Percentiles rank a stretch among this genome's conserved stretches.
phyloP scores from a whole-genome alignment of 352 stramenopile genomes.

The Elongisporangium undulatum region DNA sequence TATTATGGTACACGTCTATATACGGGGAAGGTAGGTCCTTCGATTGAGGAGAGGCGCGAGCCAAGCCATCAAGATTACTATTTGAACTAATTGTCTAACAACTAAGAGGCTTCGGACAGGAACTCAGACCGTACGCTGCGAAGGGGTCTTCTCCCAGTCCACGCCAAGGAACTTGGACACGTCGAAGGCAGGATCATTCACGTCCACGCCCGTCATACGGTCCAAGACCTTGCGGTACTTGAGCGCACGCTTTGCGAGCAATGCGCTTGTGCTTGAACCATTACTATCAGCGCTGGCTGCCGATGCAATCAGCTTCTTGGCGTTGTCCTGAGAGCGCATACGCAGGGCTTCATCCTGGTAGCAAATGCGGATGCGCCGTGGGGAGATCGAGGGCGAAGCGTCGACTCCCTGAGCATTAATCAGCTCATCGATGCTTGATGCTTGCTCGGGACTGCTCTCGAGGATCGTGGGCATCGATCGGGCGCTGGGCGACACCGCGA shows the following conservation, averaged over 20 bases:
- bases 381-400: neutral
- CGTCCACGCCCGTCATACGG: constrained; percentile 32
- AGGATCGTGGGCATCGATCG: neutral
- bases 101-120: neutral
- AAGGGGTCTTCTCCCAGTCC: constrained; percentile 33
- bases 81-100: neutral
- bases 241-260: constrained; percentile 51
- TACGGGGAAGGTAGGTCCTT: neutral
- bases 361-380: constrained; percentile 28
- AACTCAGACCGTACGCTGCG: neutral
- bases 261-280: constrained; percentile 17
- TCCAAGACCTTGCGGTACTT: constrained; percentile 51
- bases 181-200: constrained; percentile 48
- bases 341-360: constrained; percentile 41
- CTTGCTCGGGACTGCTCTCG: neutral
- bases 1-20: neutral
- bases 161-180: constrained; percentile 49
- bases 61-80: neutral
- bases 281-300: constrained; percentile 15
- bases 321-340: constrained; percentile 20
- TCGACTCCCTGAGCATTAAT: neutral
- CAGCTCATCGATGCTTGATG: neutral
- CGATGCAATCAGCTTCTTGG: constrained; percentile 27
- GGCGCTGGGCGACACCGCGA: neutral
- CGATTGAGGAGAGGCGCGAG: neutral